These are phyloP conservation scores for Scleromitrula shiraiana DNA, from an alignment of 2,329 filamentous ascomycete species.

Conservation along the genomic window DNA sequence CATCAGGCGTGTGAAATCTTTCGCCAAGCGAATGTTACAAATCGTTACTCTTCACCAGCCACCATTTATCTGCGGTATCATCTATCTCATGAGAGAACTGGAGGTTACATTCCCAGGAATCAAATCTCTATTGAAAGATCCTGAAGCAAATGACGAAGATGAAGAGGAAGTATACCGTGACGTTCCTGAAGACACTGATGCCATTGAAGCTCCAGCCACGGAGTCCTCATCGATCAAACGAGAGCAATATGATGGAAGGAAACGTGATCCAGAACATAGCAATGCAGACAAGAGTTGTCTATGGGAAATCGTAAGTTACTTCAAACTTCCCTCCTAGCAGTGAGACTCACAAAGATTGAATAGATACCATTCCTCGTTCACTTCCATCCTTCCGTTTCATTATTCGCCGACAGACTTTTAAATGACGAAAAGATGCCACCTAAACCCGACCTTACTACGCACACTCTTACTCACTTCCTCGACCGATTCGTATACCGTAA, in stretches of 20 bases:
- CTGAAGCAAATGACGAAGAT: constrained; percentile 70
- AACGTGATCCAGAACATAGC: constrained; percentile 84
- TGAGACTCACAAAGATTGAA: neutral
- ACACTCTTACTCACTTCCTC: constrained; percentile 89
- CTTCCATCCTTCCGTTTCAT: constrained; percentile 86
- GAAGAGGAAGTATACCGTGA: constrained; percentile 49
- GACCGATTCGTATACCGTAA: constrained; percentile 99
- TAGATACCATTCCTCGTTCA: constrained; percentile 64
- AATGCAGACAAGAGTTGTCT: constrained; percentile 89
- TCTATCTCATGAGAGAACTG: constrained; percentile 81
- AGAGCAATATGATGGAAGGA: constrained; percentile 70
- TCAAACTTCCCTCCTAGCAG: neutral
- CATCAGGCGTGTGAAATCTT: constrained; percentile 86
- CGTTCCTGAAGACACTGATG: constrained; percentile 46
- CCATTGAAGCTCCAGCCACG: constrained; percentile 9
- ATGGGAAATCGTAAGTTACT: constrained; percentile 73
- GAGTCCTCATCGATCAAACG: constrained; percentile 4
- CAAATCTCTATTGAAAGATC: constrained; percentile 67
- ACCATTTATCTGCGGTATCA: constrained; percentile 84
- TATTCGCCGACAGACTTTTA: constrained; percentile 70
- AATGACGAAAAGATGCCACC: constrained; percentile 62
- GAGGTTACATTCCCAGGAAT: constrained; percentile 73
- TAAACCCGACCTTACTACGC: constrained; percentile 84
- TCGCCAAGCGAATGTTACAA: constrained; percentile 88
- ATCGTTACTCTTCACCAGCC: constrained; percentile 82